Evolutionary conservation across 768 basidiomycete species (phyloP), one percentile per base, ranked within the genome.

Genomic region (Leccinum olivaceopallidum): DNA sequence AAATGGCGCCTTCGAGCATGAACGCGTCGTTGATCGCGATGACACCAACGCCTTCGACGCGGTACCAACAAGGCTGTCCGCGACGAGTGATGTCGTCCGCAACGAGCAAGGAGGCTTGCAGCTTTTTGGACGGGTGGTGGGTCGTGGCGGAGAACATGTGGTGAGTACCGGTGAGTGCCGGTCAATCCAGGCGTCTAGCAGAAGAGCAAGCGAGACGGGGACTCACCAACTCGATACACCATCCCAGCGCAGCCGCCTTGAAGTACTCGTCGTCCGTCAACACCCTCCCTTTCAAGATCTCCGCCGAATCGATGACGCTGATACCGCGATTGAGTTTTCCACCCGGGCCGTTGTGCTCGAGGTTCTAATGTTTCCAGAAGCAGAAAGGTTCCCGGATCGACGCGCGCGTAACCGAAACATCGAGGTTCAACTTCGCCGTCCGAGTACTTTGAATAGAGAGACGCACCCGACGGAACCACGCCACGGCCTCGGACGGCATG

Each of bases 91-190:
- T 95, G 75, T 98, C 96, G 76, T 99, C 64, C 28, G 60, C 85
- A 59, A 96, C 94, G 58, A 98, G 86, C 87, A 98, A 98, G 77
- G 89, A 97, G 0, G 94, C 95, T 87, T 98, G 96, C 6, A 99
- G 13, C 49, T 50, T 2, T 18, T 24, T 14, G 7, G 5, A 28
- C 16, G 49, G 14, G 66, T 63, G 44, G 44, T 6, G 5, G 10
- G 12, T 12, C n/a, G 10, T 47, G 20, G 44, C 20, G 5, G 12
- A 20, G 44, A 12, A 20, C 44, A 20, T 47, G 12, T 20, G 44
- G 12, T 44, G 42, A 44, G 42, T n/a, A 9, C 7, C 9, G 44
- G 12, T 44, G 42, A 44, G 42, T n/a, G 5, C 7, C 9, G 4
- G 39, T n/a, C 39, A 3, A 44, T 44, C 18, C 16, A 10, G 2